Conservation (phyloP, 495 filamentous ascomycete species). For the Xylaria bambusicola region DNA sequence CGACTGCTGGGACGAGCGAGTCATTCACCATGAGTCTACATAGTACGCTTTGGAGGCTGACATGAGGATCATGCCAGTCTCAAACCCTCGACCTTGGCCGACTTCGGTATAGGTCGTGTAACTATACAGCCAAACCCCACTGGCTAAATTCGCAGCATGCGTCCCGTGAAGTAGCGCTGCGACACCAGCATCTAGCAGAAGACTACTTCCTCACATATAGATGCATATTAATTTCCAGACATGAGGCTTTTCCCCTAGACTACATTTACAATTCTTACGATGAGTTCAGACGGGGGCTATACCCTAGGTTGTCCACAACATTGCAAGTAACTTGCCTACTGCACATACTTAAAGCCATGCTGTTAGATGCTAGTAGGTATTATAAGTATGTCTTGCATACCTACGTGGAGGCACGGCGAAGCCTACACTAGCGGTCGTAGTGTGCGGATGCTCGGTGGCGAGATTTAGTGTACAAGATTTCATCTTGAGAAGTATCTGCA, state of each 20-base stretch:
- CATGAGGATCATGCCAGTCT: constrained; percentile 6
- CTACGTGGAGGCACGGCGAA: not conserved
- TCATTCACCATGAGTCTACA: not conserved
- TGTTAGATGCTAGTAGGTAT: not conserved
- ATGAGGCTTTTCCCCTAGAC: too few relatives aligned
- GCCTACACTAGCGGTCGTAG: not conserved
- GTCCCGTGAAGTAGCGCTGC: too few relatives aligned
- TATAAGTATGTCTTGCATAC: not conserved
- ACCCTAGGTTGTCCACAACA: too few relatives aligned
- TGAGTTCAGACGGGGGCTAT: too few relatives aligned
- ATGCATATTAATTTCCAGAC: too few relatives aligned
- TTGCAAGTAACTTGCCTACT: too few relatives aligned
- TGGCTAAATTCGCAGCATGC: not conserved
- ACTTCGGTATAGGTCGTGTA: constrained; percentile 10
- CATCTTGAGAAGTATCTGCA: too few relatives aligned
- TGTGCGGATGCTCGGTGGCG: not conserved
- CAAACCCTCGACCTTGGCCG: constrained; percentile 8
- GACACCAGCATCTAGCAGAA: too few relatives aligned
- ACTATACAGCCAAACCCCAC: not conserved
- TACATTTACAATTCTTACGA: too few relatives aligned
- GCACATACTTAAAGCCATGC: too few relatives aligned
- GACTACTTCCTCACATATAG: too few relatives aligned
- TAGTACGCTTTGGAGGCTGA: constrained; percentile 1
- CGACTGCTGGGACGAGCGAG: not conserved
- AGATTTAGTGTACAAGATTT: too few relatives aligned